Percentiles rank a stretch among this genome's conserved stretches.
These are phyloP conservation scores for Pseudopithomyces maydicus DNA, from an alignment of 2,329 filamentous ascomycete species.

Conservation along the genomic window DNA sequence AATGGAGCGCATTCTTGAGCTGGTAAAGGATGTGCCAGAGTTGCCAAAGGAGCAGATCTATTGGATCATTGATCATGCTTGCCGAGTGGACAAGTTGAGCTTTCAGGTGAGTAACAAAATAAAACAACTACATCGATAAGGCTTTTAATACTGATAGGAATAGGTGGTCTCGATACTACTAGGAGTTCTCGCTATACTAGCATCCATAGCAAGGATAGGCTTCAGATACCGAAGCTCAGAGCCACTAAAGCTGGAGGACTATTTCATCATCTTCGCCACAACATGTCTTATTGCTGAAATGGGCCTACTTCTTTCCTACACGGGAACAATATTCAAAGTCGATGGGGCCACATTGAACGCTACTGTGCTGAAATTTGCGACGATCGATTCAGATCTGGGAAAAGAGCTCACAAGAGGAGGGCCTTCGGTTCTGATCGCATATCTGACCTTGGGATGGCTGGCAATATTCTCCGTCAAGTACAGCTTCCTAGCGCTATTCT, in stretches of 20 bases:
- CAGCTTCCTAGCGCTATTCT: conserved; percentile 16
- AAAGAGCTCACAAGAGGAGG: background rate
- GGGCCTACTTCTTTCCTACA: conserved; percentile 11
- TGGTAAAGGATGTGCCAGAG: conserved; percentile 6
- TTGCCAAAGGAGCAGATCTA: conserved; percentile 1
- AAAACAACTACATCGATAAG: no score
- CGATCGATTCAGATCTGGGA: background rate
- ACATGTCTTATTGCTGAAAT: conserved; percentile 14
- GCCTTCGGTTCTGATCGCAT: conserved; percentile 2
- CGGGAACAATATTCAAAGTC: conserved; percentile 8
- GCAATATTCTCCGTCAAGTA: conserved; percentile 15
- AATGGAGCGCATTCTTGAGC: conserved; percentile 12
- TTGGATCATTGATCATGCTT: conserved; percentile 16
- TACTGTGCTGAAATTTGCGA: background rate
- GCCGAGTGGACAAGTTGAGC: conserved; percentile 9
- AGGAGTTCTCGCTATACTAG: conserved; percentile 7
- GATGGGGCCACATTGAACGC: conserved; percentile 10
- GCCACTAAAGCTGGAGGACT: conserved; percentile 12
- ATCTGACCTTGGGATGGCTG: conserved; percentile 11
- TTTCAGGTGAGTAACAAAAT: conserved; percentile 12
- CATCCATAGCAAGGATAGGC: conserved; percentile 11
- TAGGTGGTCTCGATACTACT: conserved; percentile 12
- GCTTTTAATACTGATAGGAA: background rate
- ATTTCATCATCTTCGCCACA: conserved; percentile 14
- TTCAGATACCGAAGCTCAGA: conserved; percentile 13